Evolutionary conservation across 805 yeast species (phyloP), one percentile per base, ranked within the genome.

Genomic region (Lachancea fermentati): DNA sequence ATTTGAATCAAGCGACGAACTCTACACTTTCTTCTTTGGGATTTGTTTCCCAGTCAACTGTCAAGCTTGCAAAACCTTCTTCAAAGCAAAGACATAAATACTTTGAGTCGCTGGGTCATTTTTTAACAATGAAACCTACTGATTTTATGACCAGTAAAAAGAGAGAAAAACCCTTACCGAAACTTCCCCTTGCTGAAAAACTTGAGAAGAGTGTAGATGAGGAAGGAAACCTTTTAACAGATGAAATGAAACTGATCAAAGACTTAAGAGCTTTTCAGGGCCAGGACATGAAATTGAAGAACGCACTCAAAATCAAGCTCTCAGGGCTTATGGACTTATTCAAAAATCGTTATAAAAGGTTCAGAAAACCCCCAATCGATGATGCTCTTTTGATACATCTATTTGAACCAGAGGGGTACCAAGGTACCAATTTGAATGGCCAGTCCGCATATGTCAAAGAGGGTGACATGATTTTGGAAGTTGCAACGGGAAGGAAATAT

Each of bases 291-390:
- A 79, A 83, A 52, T 66, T 91, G 44, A 88, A 88, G 58, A 91
- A 91, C 58, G 71, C 85, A 12, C 66, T 93, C 42, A 93, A 91
- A 61, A 78, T 93, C 43, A 88, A 85, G 60, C 69, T 93, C 22
- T 81, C 95, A 4, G 89, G 85, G 1, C 65, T 93, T 30, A 85
- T 93, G 93, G 97, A 93, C 48, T 64, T 85, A 16, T 84, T 91
- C 68, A 88, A 89, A 58, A 78, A 69, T 43, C 72, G 97, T 35
- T 93, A 91, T 59, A 87, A 87, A 54, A 69, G 96, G 41, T 93
- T 93, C 68, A 82, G 81, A 53, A 93, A 89, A 54, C 97, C 98
- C 0, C 71, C 85, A 0, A 77, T 93, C 42, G 97, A 91, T 42
- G 96, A 88, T 47, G 66, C 72, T 13, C 68, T 72, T 11, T 66